Base-by-base conservation (phyloP, 306 rosid genomes). In the Prunus mume region DNA sequence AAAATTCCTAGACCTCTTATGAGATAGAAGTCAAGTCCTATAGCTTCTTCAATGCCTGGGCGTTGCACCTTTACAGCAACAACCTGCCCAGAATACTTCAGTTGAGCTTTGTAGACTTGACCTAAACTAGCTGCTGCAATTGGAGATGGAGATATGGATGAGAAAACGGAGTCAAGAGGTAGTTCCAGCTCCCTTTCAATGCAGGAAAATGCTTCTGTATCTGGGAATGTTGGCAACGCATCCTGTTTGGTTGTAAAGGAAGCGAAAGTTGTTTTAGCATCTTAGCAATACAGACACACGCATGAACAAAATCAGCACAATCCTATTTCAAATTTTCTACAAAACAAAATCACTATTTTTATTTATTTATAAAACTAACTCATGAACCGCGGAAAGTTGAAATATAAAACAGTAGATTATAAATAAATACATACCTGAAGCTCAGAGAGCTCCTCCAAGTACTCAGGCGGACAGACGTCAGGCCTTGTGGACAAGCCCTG, bases 41-140 rank as follows among this genome's bases (percentile, higher is more conserved):
- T 89, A 78, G 94, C 86, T 80, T 94, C 97, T 87, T 91, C 97
- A 71, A 92, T 90, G 62, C 84, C 90, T 28, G 98, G 98, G 74
- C 98, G 97, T 73, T 94, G 98, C 78, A 94, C 96, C 90, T 94
- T 94, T 52, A 94, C 93, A 20, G 97, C 98, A 65, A 94, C 98
- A 47, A 79, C 76, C 76, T 87, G 83, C 68, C 95, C 96, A 13
- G 96, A 83, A 72, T 54, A 58, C 82, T 83, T 90, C 28, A 91
- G 89, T 80, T 17, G 82, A 73, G 90, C 98, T 85, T 94, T 94
- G 84, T 94, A 94, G 54, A 94, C 98, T 85, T 94, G 98, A 64
- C 97, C 98, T 63, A 94, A 90, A 88, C 98, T 94, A 63, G 98
- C 98, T 9, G 98, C 98, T n/a, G 97, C 98, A 54, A 94, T 75